phyloP scores from a whole-genome alignment of 148 eudicot species.

The Linanthus parryae region DNA sequence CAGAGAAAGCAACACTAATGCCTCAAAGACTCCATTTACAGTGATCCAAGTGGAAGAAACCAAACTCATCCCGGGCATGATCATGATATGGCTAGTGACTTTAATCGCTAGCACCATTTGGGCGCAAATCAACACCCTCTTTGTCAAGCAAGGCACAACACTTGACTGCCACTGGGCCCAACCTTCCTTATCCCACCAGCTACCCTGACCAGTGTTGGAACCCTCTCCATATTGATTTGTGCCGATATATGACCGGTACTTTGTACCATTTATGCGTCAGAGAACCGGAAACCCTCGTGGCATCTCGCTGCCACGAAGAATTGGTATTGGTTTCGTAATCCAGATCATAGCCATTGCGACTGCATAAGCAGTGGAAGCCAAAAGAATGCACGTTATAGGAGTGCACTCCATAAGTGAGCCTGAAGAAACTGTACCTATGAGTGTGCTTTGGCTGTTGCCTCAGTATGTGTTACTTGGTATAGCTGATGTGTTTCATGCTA shows the following conservation, averaged over 20 bases:
- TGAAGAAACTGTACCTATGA: constrained; percentile 52
- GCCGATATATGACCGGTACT: constrained; percentile 71
- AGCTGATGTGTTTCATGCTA: constrained; percentile 79
- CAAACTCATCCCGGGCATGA: constrained; percentile 72
- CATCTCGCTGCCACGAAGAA: constrained; percentile 64
- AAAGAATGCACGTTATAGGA: constrained; percentile 47
- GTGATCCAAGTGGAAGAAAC: constrained; percentile 75
- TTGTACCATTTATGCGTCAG: constrained; percentile 58
- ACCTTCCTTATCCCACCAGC: constrained; percentile 72
- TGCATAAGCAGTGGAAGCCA: constrained; percentile 57
- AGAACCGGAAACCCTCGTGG: constrained; percentile 72
- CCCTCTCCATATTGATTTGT: constrained; percentile 67
- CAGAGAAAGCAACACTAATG: constrained; percentile 23
- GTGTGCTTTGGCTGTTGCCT: constrained; percentile 65
- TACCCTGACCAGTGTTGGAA: constrained; percentile 69
- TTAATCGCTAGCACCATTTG: constrained; percentile 82
- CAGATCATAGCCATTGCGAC: constrained; percentile 61
- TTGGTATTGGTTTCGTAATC: constrained; percentile 62
- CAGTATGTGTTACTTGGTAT: constrained; percentile 72
- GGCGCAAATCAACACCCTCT: constrained; percentile 88
- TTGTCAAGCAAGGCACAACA: constrained; percentile 88
- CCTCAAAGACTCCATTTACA: constrained; percentile 45
- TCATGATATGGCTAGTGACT: constrained; percentile 63
- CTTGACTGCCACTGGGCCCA: constrained; percentile 46
- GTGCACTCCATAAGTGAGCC: constrained; percentile 24